Percentiles rank a stretch among this genome's conserved stretches.
Conservation (phyloP, 371 early-diverging fungal species). For the Rhizopus sp. region DNA sequence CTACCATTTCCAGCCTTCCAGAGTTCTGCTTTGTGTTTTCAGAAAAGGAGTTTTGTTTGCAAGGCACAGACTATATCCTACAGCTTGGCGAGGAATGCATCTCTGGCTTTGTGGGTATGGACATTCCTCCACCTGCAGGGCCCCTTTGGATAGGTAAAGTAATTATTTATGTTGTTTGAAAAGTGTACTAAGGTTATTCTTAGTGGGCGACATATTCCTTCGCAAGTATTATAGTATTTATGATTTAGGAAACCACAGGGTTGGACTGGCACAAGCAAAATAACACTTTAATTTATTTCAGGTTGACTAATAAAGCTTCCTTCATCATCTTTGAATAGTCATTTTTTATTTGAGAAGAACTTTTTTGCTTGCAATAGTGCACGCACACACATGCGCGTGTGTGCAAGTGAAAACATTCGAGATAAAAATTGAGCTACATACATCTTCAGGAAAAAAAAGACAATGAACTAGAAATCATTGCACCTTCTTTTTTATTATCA, state of each 20-base stretch:
- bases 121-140: conserved; percentile 70
- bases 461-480: too few relatives aligned
- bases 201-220: conserved; percentile 91
- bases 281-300: too few relatives aligned
- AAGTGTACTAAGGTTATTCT: background rate
- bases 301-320: too few relatives aligned
- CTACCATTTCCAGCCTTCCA: conserved; percentile 64
- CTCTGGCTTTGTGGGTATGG: conserved; percentile 92
- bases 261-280: conserved; percentile 66
- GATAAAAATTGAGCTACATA: too few relatives aligned
- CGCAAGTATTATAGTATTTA: conserved; percentile 91
- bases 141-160: conserved; percentile 41
- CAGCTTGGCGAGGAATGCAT: conserved; percentile 83
- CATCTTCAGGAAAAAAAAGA: too few relatives aligned
- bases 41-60: conserved; percentile 63
- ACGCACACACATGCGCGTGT: too few relatives aligned
- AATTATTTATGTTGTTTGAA: background rate
- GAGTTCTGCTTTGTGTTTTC: conserved; percentile 76
- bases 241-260: conserved; percentile 83
- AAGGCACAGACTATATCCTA: conserved; percentile 75
- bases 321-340: too few relatives aligned
- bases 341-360: too few relatives aligned
- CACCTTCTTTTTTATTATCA: too few relatives aligned
- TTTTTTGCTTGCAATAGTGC: too few relatives aligned
- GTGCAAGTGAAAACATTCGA: too few relatives aligned